Percentiles rank a stretch among this genome's conserved stretches.
phyloP scores from a whole-genome alignment of 805 yeast species.

The Metschnikowia reukaufii region DNA sequence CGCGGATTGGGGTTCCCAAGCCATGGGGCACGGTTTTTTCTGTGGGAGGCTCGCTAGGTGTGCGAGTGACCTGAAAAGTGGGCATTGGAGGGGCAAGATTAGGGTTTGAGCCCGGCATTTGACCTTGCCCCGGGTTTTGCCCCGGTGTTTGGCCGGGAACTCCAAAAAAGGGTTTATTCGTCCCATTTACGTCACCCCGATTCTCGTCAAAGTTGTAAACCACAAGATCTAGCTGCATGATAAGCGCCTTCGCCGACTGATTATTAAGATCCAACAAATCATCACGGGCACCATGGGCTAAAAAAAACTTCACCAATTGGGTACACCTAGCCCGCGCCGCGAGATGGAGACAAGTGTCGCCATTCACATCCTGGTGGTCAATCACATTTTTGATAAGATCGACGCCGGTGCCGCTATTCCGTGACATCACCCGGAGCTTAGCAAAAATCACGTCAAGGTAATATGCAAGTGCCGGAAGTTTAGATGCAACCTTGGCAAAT shows the following conservation, averaged over 20 bases:
- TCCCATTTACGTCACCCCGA: too few relatives aligned
- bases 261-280: slow-evolving; percentile 44
- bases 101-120: too few relatives aligned
- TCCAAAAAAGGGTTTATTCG: background rate
- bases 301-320: slow-evolving; percentile 72
- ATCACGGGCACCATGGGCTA: slow-evolving; percentile 81
- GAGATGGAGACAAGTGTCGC: slow-evolving; percentile 83
- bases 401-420: slow-evolving; percentile 35
- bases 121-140: background rate
- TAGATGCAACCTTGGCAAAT: slow-evolving; percentile 62
- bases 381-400: slow-evolving; percentile 62
- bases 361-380: slow-evolving; percentile 77
- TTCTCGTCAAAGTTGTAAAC: slow-evolving; percentile 17
- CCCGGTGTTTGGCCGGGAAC: background rate
- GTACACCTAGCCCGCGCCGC: slow-evolving; percentile 68
- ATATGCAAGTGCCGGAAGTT: slow-evolving; percentile 78
- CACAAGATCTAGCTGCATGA: slow-evolving; percentile 39
- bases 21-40: background rate
- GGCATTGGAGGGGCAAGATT: background rate
- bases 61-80: slow-evolving; percentile 1
- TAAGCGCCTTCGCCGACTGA: slow-evolving; percentile 46
- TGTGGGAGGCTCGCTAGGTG: background rate
- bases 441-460: slow-evolving; percentile 76
- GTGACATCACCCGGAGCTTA: slow-evolving; percentile 55
- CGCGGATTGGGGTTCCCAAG: slow-evolving; percentile 20